phyloP scores from a whole-genome alignment of 768 basidiomycete species.

The Trametes cingulata region DNA sequence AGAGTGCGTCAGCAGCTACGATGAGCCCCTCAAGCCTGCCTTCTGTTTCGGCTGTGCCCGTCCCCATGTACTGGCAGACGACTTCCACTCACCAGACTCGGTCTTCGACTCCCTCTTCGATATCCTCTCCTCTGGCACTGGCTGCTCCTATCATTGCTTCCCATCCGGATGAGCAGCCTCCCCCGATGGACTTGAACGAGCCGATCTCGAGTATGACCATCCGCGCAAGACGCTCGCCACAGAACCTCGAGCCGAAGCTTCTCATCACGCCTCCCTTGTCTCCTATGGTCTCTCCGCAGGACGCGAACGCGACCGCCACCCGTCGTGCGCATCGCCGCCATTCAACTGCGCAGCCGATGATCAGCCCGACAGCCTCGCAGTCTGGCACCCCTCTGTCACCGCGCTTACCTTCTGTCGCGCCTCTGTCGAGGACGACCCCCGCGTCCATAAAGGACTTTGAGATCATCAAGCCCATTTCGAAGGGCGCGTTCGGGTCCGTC shows the following conservation, averaged over 20 bases:
- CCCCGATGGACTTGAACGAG: slow-evolving; percentile 69
- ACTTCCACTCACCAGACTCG: slow-evolving; percentile 60
- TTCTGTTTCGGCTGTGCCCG: slow-evolving; percentile 32
- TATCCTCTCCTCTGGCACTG: slow-evolving; percentile 83
- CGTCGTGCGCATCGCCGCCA: slow-evolving; percentile 52
- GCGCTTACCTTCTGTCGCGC: slow-evolving; percentile 75
- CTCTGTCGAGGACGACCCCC: slow-evolving; percentile 74
- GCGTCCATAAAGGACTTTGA: slow-evolving; percentile 99
- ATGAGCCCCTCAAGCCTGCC: slow-evolving; percentile 27
- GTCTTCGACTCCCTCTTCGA: slow-evolving; percentile 86
- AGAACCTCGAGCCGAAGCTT: slow-evolving; percentile 66
- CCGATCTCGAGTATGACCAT: slow-evolving; percentile 42
- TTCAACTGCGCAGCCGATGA: slow-evolving; percentile 57
- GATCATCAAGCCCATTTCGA: slow-evolving; percentile 98
- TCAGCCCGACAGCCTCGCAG: slow-evolving; percentile 50
- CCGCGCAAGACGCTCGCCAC: slow-evolving; percentile 64
- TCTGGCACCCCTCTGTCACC: slow-evolving; percentile 73
- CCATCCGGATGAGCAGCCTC: slow-evolving; percentile 57
- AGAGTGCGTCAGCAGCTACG: slow-evolving; percentile 12
- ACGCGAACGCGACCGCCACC: slow-evolving; percentile 46
- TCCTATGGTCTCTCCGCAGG: slow-evolving; percentile 55
- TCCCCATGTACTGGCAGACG: slow-evolving; percentile 39
- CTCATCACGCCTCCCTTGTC: slow-evolving; percentile 77
- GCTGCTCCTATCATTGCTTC: slow-evolving; percentile 83
- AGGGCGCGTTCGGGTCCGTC: slow-evolving; percentile 97